A percentile compares a stretch with the other conserved stretches of the same genome.
phyloP scores from a whole-genome alignment of 345 rosid genomes.

The Gossypium stocksii region DNA sequence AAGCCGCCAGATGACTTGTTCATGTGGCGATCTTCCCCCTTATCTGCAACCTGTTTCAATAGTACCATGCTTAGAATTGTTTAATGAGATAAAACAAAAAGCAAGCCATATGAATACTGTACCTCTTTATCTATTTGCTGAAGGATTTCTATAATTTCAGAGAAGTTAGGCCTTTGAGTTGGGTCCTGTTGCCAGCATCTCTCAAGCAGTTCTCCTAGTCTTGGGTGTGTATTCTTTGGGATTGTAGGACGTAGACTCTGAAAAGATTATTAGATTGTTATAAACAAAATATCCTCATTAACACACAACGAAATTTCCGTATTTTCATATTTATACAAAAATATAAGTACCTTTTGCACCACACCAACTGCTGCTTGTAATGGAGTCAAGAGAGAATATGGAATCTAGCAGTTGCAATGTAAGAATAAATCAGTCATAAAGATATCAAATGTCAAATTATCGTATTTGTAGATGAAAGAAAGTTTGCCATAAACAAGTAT shows the following conservation, averaged over 20 bases:
- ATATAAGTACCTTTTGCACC: slow-evolving; percentile 68
- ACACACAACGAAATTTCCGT: neutral
- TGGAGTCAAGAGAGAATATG: slow-evolving; percentile 70
- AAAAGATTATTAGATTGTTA: neutral
- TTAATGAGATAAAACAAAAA: neutral
- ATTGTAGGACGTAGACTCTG: slow-evolving; percentile 78
- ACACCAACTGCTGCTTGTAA: slow-evolving; percentile 95
- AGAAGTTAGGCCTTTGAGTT: slow-evolving; percentile 66
- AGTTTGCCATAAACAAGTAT: slow-evolving; percentile 9
- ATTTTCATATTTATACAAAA: neutral
- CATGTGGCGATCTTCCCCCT: slow-evolving; percentile 40
- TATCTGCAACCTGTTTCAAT: slow-evolving; percentile 50
- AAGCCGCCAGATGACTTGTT: slow-evolving; percentile 40
- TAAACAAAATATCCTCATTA: neutral
- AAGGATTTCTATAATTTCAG: slow-evolving; percentile 61
- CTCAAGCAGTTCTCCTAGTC: slow-evolving; percentile 69
- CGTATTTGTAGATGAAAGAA: neutral
- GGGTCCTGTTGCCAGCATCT: slow-evolving; percentile 94
- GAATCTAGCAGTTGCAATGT: slow-evolving; percentile 48
- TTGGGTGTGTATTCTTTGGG: slow-evolving; percentile 72
- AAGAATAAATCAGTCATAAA: slow-evolving; percentile 3
- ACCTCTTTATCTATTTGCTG: slow-evolving; percentile 69
- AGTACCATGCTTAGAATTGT: slow-evolving; percentile 17
- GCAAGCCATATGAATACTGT: slow-evolving; percentile 14
- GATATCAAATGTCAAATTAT: neutral